Evolutionary conservation across 257 asterid species (phyloP).

Genomic region (Solanum chaucha): DNA sequence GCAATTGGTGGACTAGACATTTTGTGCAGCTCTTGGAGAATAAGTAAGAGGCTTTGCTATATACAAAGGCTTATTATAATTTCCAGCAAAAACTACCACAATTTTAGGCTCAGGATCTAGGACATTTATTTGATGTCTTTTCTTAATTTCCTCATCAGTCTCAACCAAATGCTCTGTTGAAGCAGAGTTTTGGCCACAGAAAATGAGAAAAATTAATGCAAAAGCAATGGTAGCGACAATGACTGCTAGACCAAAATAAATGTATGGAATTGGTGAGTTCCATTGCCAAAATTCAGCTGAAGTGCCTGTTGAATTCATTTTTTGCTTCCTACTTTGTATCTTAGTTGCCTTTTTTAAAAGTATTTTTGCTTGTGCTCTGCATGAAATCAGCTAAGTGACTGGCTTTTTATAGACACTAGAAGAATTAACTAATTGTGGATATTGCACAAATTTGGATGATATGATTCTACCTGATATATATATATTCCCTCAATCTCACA

Average conservation of each 20-base stretch:
- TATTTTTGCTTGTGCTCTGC: not conserved
- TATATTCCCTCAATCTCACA: not conserved
- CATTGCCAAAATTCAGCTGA: constrained; percentile 8
- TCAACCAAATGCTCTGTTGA: not conserved
- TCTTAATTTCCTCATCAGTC: not conserved
- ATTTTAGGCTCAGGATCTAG: constrained; percentile 2
- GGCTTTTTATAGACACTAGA: not conserved
- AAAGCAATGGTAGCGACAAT: not conserved
- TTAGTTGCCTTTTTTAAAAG: not conserved
- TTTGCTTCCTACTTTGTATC: not conserved
- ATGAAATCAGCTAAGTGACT: not conserved
- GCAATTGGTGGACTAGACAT: not conserved
- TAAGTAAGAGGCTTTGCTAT: constrained; percentile 9
- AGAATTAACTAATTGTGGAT: not conserved
- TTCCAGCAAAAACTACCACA: constrained; percentile 11
- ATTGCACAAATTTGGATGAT: not conserved
- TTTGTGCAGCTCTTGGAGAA: not conserved
- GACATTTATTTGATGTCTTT: not conserved
- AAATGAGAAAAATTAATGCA: constrained; percentile 3
- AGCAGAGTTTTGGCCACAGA: not conserved
- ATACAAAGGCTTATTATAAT: constrained; percentile 4
- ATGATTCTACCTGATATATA: not conserved
- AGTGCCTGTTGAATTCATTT: not conserved
- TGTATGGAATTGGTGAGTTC: constrained; percentile 16
- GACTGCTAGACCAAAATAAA: constrained; percentile 1